Evolutionary conservation across 2,329 filamentous ascomycete genomes (phyloP), one percentile per base, ranked within the genome.

Genomic region (Monilinia vaccinii-corymbosi): DNA sequence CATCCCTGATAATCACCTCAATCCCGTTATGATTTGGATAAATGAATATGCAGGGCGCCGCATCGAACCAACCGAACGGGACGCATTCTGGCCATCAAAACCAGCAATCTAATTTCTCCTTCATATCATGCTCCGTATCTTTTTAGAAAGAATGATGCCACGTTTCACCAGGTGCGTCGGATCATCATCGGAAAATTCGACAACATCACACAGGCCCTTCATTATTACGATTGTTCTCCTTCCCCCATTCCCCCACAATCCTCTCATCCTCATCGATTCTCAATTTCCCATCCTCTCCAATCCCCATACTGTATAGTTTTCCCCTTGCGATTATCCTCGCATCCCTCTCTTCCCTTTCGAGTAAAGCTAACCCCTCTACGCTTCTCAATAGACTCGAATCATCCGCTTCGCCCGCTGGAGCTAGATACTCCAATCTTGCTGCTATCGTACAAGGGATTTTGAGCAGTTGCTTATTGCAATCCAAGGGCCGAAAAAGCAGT

Each of bases 321-420:
- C 68, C 70, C 64, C 70, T 64, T n/a, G 64, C 63, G 18, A 61
- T 64, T 10, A 75, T 64, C 25, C 53, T 62, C 31, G 62, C 56
- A 63, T 76, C 72, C 34, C 74, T 65, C 44, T 72, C 68, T 36
- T 62, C 59, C 50, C 69, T 68, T 4, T 59, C 60, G 59, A 75
- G 38, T 38, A 71, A 70, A 28, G 69, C 69, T 21, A 75, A 62
- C n/a, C 65, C 65, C 46, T 64, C 63, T 75, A 77, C 74, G 74
- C 78, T 21, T 68, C 65, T 13, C 76, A 63, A 0, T 76, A 74
- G 11, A 77, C 73, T 14, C 73, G 58, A 23, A 50, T 25, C 9
- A 13, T 42, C 34, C n/a, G 23, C 36, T 13, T 51, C 47, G 4
- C 38, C 38, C 7, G 25, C 16, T 34, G 56, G 46, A 31, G 36